These are phyloP conservation scores for Prototheca wickerhamii DNA, from an alignment of 163 green algal genomes.

Conservation along the genomic window DNA sequence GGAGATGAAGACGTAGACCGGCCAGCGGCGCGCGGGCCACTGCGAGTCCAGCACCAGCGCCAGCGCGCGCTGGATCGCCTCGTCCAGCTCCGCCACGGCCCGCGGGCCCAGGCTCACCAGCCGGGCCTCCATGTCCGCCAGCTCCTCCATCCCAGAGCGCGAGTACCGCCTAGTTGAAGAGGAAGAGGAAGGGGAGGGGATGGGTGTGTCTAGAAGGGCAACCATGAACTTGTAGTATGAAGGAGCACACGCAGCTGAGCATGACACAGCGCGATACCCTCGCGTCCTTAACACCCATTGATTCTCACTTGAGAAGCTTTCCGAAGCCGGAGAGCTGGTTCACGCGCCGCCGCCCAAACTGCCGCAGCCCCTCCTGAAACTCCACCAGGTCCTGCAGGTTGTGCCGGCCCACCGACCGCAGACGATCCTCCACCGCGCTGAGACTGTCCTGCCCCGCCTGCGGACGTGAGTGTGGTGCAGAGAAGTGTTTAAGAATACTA, in stretches of 20 bases:
- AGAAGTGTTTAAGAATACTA: too few relatives aligned
- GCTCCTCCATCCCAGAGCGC: conserved; percentile 1
- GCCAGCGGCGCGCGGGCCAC: conserved; percentile 34
- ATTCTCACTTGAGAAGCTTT: neutral
- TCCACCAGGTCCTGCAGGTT: conserved; percentile 17
- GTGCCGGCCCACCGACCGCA: conserved; percentile 5
- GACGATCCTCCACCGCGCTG: conserved; percentile 7
- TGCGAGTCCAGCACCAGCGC: conserved; percentile 9
- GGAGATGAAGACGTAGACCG: conserved; percentile 57
- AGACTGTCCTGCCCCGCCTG: too few relatives aligned
- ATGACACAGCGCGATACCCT: neutral
- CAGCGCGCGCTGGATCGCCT: conserved; percentile 16
- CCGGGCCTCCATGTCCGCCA: conserved; percentile 3
- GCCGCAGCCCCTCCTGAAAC: conserved; percentile 9
- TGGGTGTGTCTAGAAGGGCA: too few relatives aligned
- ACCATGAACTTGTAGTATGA: too few relatives aligned
- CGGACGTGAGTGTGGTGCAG: too few relatives aligned
- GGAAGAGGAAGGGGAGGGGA: neutral
- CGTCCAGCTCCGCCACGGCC: conserved; percentile 5
- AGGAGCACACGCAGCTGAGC: neutral
- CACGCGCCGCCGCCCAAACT: neutral
- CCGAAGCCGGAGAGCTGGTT: neutral
- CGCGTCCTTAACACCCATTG: too few relatives aligned
- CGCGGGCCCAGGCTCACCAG: conserved; percentile 1
- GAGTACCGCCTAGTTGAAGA: neutral